These are phyloP conservation scores for Mucor mucedo DNA, from an alignment of 371 early-diverging fungal species.

Conservation along the genomic window DNA sequence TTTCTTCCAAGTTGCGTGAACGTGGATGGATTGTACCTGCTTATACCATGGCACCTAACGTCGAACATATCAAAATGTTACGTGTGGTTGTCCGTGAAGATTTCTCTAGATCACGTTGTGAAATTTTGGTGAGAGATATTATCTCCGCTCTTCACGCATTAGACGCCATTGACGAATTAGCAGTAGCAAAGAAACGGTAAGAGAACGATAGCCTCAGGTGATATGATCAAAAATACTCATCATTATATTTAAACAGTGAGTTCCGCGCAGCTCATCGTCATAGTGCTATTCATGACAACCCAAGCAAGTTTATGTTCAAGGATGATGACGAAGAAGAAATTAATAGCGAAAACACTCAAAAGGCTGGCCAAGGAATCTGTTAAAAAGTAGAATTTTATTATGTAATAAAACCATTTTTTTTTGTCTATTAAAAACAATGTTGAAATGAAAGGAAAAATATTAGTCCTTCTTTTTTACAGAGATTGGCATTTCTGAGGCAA, in stretches of 20 bases:
- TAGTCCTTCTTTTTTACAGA: conserved; percentile 24
- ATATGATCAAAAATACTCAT: neutral
- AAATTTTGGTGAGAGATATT: conserved; percentile 45
- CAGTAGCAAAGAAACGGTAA: conserved; percentile 24
- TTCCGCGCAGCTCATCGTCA: conserved; percentile 32
- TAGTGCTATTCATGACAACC: conserved; percentile 25
- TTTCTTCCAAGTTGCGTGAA: conserved; percentile 54
- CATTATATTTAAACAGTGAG: conserved; percentile 17
- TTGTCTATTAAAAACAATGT: neutral
- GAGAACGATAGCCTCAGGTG: neutral
- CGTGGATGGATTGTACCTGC: conserved; percentile 70
- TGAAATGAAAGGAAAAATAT: neutral
- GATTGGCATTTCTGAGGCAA: conserved; percentile 12
- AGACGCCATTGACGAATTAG: conserved; percentile 35
- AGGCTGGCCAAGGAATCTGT: conserved; percentile 18
- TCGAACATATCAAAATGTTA: conserved; percentile 52
- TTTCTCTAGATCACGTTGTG: conserved; percentile 54
- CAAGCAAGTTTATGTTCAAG: conserved; percentile 13
- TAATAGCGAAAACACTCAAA: neutral
- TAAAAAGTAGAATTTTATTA: conserved; percentile 5
- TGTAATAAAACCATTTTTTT: conserved; percentile 4
- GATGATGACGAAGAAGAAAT: neutral
- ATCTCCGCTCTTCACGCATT: conserved; percentile 40
- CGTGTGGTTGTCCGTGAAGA: conserved; percentile 65
- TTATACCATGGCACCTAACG: conserved; percentile 56